Evolutionary conservation across 2,329 filamentous ascomycete species (phyloP).

Genomic region (Hypoxylon sp.): DNA sequence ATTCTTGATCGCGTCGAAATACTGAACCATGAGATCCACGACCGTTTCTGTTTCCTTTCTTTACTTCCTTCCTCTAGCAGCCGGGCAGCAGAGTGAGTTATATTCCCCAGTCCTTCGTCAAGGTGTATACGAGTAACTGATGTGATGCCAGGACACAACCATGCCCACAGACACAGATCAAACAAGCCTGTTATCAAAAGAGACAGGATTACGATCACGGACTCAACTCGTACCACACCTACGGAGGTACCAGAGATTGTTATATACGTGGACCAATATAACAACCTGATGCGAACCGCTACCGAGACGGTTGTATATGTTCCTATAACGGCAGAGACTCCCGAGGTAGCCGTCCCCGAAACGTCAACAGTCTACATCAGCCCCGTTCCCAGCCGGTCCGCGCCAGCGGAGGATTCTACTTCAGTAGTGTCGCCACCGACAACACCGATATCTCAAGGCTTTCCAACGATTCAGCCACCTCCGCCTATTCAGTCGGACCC

Average conservation of each 20-base stretch:
- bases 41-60: conserved; percentile 48
- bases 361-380: conserved; percentile 12
- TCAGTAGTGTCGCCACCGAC: conserved; percentile 13
- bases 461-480: not conserved
- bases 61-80: conserved; percentile 51
- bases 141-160: conserved; percentile 40
- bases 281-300: conserved; percentile 57
- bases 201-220: conserved; percentile 48
- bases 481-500: conserved; percentile 13
- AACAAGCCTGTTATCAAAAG: conserved; percentile 37
- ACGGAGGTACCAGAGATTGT: conserved; percentile 58
- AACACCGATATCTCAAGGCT: conserved; percentile 9
- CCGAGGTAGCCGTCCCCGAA: conserved; percentile 5
- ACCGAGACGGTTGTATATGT: conserved; percentile 49
- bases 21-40: conserved; percentile 54
- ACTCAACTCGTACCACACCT: conserved; percentile 48
- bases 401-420: conserved; percentile 18
- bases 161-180: conserved; percentile 46
- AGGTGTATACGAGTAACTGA: conserved; percentile 12
- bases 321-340: conserved; percentile 26
- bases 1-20: conserved; percentile 12
- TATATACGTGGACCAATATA: conserved; percentile 67
- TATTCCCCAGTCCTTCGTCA: not conserved
- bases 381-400: conserved; percentile 13
- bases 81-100: conserved; percentile 52